Evolutionary conservation across 441 rosid genomes (phyloP).

Genomic region (Daphne laureola): DNA sequence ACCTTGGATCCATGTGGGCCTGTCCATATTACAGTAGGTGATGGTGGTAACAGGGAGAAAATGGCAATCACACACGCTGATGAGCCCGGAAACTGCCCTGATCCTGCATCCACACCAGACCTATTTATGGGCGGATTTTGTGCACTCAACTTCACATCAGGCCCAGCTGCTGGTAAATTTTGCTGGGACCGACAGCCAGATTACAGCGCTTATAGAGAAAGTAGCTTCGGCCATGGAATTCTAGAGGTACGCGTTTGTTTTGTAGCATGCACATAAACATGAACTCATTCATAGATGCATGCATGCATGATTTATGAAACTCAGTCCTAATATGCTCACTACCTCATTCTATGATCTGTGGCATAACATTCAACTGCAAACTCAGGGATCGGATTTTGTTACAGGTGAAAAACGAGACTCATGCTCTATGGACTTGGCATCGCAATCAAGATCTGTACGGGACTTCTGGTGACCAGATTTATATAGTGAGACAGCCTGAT

Average conservation of each 20-base stretch:
- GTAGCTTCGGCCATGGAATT: slow-evolving; percentile 82
- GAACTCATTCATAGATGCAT: background rate
- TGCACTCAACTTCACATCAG: slow-evolving; percentile 58
- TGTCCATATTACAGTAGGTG: slow-evolving; percentile 58
- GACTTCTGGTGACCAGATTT: slow-evolving; percentile 43
- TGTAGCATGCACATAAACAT: background rate
- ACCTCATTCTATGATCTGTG: no score
- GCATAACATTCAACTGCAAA: background rate
- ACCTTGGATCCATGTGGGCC: slow-evolving; percentile 74
- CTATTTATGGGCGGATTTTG: slow-evolving; percentile 40
- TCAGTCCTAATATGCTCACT: background rate
- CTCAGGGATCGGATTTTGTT: slow-evolving; percentile 11
- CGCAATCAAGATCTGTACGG: slow-evolving; percentile 49
- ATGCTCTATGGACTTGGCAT: slow-evolving; percentile 86
- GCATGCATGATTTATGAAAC: background rate
- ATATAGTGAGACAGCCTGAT: slow-evolving; percentile 64
- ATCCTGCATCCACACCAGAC: slow-evolving; percentile 35
- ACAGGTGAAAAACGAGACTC: slow-evolving; percentile 81
- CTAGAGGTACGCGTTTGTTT: slow-evolving; percentile 42
- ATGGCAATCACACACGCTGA: slow-evolving; percentile 60
- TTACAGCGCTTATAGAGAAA: slow-evolving; percentile 82
- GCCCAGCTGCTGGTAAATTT: slow-evolving; percentile 45
- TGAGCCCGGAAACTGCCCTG: slow-evolving; percentile 72
- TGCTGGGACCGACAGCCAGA: slow-evolving; percentile 79
- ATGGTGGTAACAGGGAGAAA: slow-evolving; percentile 59